These are phyloP conservation scores for Madurella mycetomatis DNA, from an alignment of 2,329 filamentous ascomycete species.

Conservation along the genomic window DNA sequence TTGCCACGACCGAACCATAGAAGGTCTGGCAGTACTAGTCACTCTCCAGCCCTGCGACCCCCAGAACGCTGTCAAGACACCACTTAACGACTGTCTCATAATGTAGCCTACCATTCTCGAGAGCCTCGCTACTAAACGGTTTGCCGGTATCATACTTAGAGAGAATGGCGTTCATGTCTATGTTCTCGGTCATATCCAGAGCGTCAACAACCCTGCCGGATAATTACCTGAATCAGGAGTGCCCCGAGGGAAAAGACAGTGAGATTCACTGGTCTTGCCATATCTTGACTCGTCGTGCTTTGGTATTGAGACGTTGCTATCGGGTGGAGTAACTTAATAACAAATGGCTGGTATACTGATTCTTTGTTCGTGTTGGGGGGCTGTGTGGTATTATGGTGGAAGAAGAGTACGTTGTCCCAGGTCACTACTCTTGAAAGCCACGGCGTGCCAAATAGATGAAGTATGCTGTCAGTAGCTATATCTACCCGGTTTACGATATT, in stretches of 20 bases:
- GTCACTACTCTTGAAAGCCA: neutral
- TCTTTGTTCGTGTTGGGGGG: neutral
- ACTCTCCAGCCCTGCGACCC: neutral
- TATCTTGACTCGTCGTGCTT: neutral
- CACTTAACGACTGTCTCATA: neutral
- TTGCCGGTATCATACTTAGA: neutral
- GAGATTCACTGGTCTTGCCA: neutral
- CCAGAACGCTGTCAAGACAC: neutral
- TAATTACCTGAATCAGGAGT: neutral
- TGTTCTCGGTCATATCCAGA: neutral
- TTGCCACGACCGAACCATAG: neutral
- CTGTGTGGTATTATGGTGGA: neutral
- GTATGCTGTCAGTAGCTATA: neutral
- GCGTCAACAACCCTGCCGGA: neutral
- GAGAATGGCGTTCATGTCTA: neutral
- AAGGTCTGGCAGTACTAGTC: neutral
- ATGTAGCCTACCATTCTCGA: neutral
- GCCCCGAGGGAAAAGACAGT: neutral
- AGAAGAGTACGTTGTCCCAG: neutral
- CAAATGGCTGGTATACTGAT: neutral
- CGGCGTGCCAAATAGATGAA: neutral
- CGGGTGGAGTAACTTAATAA: neutral
- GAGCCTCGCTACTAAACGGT: neutral
- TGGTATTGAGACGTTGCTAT: neutral
- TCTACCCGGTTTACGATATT: too few species aligned